These are phyloP conservation scores for Escovopsis sp. DNA, from an alignment of 2,329 filamentous ascomycete genomes.

Conservation along the genomic window DNA sequence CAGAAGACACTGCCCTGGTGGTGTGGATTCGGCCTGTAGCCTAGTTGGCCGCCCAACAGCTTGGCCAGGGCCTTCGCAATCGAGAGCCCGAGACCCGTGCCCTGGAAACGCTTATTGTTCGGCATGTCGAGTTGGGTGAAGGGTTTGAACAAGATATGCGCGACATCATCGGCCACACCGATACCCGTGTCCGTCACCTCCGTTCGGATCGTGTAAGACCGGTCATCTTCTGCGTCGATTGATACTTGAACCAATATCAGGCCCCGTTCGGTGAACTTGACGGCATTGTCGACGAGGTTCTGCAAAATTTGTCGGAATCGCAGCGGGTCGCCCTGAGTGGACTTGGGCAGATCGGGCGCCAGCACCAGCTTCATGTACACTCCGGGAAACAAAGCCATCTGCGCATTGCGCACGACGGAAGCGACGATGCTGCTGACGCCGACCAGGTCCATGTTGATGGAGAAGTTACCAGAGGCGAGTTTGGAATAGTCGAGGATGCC, in stretches of 20 bases:
- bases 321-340: constrained; percentile 40
- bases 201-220: constrained; percentile 31
- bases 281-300: constrained; percentile 45
- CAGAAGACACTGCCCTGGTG: constrained; percentile 35
- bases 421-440: constrained; percentile 29
- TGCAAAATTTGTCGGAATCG: constrained; percentile 48
- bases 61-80: constrained; percentile 42
- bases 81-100: constrained; percentile 40
- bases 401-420: constrained; percentile 35
- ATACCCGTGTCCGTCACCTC: constrained; percentile 40
- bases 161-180: constrained; percentile 30
- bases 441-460: constrained; percentile 37
- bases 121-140: constrained; percentile 41
- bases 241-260: constrained; percentile 30
- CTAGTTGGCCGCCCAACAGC: constrained; percentile 37
- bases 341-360: constrained; percentile 31
- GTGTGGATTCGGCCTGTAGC: constrained; percentile 27
- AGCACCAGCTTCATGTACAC: constrained; percentile 31
- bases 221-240: constrained; percentile 25
- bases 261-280: constrained; percentile 46
- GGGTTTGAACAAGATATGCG: constrained; percentile 36
- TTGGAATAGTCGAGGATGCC: constrained; percentile 55
- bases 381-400: constrained; percentile 28
- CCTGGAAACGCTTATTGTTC: constrained; percentile 37
- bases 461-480: constrained; percentile 43